Percentiles rank a stretch among this genome's conserved stretches.
These are phyloP conservation scores for Corrigiola litoralis DNA, from an alignment of 179 eudicot species.

Conservation along the genomic window DNA sequence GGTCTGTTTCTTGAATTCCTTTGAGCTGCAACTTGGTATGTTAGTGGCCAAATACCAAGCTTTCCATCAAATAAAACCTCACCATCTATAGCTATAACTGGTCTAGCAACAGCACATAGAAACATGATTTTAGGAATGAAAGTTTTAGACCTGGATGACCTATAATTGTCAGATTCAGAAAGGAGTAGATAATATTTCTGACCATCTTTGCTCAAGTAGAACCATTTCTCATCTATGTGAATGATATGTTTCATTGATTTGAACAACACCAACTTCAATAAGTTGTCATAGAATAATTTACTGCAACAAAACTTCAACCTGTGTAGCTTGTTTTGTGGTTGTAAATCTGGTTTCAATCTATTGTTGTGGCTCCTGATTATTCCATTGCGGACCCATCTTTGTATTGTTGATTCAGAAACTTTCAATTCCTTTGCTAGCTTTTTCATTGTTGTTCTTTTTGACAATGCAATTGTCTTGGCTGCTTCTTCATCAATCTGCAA, in stretches of 20 bases:
- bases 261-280: neutral
- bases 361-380: neutral
- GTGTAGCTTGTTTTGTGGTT: neutral
- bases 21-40: neutral
- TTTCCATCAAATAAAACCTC: neutral
- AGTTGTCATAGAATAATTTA: neutral
- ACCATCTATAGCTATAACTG: neutral
- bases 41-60: neutral
- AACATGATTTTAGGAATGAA: neutral
- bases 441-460: neutral
- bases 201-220: neutral
- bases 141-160: neutral
- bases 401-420: neutral
- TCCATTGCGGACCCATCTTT: neutral
- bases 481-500: neutral
- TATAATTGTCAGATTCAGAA: neutral
- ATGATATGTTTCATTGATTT: neutral
- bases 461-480: neutral
- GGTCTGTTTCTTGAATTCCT: neutral
- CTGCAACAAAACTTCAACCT: neutral
- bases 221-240: conserved; percentile 4
- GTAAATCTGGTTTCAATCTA: neutral
- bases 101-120: neutral
- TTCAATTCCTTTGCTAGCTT: neutral
- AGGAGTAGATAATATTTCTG: neutral